Evolutionary conservation across 2,329 filamentous ascomycete genomes (phyloP).

Genomic region (Nemania diffusa): DNA sequence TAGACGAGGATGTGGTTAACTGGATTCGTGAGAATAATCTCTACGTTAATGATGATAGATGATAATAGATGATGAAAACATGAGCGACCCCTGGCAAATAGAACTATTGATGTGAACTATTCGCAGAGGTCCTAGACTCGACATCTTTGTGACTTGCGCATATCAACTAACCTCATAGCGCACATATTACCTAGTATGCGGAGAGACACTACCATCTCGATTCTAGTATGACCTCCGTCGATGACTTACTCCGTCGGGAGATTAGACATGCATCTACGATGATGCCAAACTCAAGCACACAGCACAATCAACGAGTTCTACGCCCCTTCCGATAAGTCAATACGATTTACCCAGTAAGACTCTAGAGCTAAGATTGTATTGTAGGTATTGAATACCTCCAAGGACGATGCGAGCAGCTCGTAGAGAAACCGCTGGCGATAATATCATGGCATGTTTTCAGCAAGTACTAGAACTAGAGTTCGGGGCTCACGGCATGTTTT

Average conservation of each 20-base stretch:
- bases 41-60: conserved; percentile 55
- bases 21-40: conserved; percentile 68
- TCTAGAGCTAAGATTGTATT: too few relatives aligned
- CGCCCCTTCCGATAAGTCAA: too few relatives aligned
- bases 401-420: too few relatives aligned
- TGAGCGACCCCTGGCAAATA: too few relatives aligned
- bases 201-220: neutral
- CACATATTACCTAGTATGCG: neutral
- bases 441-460: too few relatives aligned
- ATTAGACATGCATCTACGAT: neutral
- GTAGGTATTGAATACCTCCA: too few relatives aligned
- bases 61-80: neutral
- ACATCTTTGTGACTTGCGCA: neutral
- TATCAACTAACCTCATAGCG: neutral
- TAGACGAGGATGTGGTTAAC: conserved; percentile 64
- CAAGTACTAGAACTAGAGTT: too few relatives aligned
- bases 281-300: neutral
- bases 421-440: too few relatives aligned
- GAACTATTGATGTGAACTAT: too few relatives aligned
- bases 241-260: neutral
- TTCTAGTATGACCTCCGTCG: neutral
- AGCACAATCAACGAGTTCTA: neutral
- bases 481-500: neutral
- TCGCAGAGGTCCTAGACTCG: neutral
- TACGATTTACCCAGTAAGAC: too few relatives aligned